phyloP scores from a whole-genome alignment of 768 basidiomycete genomes.

The Rhodotorula babjevae region DNA sequence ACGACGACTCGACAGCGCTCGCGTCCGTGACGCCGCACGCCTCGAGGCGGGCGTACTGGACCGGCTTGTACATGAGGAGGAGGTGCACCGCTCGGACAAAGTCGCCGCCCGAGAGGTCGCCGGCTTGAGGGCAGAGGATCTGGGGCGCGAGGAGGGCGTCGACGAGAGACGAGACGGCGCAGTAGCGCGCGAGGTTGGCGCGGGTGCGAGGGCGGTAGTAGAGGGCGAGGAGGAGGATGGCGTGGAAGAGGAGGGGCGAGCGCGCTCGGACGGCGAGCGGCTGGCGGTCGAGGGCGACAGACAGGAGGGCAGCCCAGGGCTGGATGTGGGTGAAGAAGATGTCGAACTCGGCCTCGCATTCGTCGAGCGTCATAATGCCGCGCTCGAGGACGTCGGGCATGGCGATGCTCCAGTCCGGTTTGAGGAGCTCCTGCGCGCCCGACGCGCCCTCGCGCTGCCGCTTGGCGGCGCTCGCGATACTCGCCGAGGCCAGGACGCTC shows the following conservation, averaged over 20 bases:
- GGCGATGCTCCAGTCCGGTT: not conserved
- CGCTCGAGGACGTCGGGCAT: slow-evolving; percentile 25
- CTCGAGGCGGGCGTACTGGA: slow-evolving; percentile 24
- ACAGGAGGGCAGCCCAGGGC: slow-evolving; percentile 27
- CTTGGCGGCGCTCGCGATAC: not conserved
- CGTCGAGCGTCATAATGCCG: slow-evolving; percentile 22
- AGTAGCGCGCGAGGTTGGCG: slow-evolving; percentile 20
- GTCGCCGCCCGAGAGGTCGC: slow-evolving; percentile 22
- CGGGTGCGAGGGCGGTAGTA: slow-evolving; percentile 33
- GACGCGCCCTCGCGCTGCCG: no score
- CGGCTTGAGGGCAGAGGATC: slow-evolving; percentile 37
- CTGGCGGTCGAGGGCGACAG: slow-evolving; percentile 19
- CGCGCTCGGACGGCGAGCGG: slow-evolving; percentile 22
- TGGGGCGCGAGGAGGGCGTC: slow-evolving; percentile 33
- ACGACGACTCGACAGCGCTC: slow-evolving; percentile 17
- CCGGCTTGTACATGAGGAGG: slow-evolving; percentile 35
- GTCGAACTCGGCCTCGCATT: slow-evolving; percentile 31
- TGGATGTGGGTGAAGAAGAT: slow-evolving; percentile 30
- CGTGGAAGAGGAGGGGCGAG: slow-evolving; percentile 36
- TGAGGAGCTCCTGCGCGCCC: not conserved
- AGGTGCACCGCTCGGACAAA: slow-evolving; percentile 34
- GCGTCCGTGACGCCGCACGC: slow-evolving; percentile 24
- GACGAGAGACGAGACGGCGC: slow-evolving; percentile 23
- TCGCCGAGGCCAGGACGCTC: not conserved
- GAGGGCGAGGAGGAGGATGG: slow-evolving; percentile 30